Base-by-base conservation (phyloP, 805 yeast species). In the Candida maesae region DNA sequence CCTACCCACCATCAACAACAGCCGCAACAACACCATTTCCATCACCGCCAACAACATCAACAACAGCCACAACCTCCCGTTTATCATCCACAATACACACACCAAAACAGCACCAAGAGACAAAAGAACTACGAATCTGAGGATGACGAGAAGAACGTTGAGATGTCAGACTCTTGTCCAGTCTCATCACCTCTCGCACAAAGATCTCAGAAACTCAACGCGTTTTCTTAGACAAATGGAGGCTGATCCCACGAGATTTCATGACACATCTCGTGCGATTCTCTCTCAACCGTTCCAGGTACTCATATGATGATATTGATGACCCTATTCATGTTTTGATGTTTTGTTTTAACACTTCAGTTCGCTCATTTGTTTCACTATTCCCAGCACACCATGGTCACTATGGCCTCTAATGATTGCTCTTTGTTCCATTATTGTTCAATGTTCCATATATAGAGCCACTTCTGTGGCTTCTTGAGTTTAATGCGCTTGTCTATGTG, bases 141-240 rank as follows among this genome's bases (percentile, higher is more conserved):
- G 20, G 37, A 35, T 4, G 39, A 39, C 5, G 42, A 36, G 4
- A 38, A 32, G 21, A 32, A 17, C 16, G 38, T 18, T 5, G 40
- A 36, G 8, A 40, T 38, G 28, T 25, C 29, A 12, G 43, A 43
- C 18, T 8, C 37, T 21, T 44, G 44, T 23, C 51, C 51, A 6
- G 23, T 36, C 10, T 46, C 51, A 5, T 46, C 51, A 2, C 54
- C 54, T 6, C 37, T 50, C 31, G 46, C 49, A 4, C 52, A 48
- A 37, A 44, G 50, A 35, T 48, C 54, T 14, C 52, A 48, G 17
- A 48, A 46, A 20, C 16, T 46, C 33, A 50, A 46, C 28, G 14
- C 42, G 18, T 33, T 36, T 27, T 17, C 40, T 14, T 44, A 19
- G n/a, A n/a, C n/a, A n/a, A n/a, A n/a, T n/a, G n/a, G n/a, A n/a